phyloP scores from a whole-genome alignment of 2,329 filamentous ascomycete genomes.

The Trichoderma breve region DNA sequence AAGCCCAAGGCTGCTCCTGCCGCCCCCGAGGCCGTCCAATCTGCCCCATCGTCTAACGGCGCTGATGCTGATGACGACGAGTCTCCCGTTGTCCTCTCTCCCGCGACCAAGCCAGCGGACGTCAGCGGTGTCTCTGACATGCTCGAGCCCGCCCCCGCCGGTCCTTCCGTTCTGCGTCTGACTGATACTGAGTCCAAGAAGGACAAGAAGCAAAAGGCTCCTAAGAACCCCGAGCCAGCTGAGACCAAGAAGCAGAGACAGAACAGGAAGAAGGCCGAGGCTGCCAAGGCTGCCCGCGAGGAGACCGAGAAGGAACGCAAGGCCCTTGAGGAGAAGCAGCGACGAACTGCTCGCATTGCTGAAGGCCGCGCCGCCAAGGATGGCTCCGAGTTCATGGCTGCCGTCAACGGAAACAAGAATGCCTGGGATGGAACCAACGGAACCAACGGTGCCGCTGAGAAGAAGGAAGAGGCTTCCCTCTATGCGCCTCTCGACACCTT shows the following conservation, averaged over 20 bases:
- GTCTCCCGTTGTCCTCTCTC: conserved; percentile 45
- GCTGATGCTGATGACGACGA: conserved; percentile 78
- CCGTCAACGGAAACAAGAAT: conserved; percentile 41
- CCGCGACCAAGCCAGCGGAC: conserved; percentile 55
- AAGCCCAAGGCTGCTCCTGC: conserved; percentile 46
- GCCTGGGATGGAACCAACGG: conserved; percentile 41
- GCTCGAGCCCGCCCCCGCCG: conserved; percentile 70
- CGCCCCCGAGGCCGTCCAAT: conserved; percentile 30
- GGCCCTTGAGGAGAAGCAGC: conserved; percentile 74
- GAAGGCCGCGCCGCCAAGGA: conserved; percentile 83
- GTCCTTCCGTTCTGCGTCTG: conserved; percentile 74
- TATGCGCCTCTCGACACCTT: conserved; percentile 58
- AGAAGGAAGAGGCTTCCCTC: conserved; percentile 36
- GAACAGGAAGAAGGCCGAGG: conserved; percentile 85
- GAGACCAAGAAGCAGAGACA: conserved; percentile 96
- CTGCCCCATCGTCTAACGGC: conserved; percentile 65
- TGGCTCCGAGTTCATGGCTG: conserved; percentile 60
- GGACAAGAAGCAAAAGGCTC: conserved; percentile 62
- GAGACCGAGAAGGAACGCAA: conserved; percentile 78
- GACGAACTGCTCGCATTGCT: conserved; percentile 74
- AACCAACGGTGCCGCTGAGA: conserved; percentile 26
- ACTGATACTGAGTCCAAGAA: conserved; percentile 64
- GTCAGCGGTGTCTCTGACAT: conserved; percentile 81
- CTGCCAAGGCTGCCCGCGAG: conserved; percentile 69
- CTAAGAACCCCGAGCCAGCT: conserved; percentile 61